Evolutionary conservation across 352 stramenopile genomes (phyloP), one percentile per base, ranked within the genome.

Genomic region (Globisporangium cystogenes): DNA sequence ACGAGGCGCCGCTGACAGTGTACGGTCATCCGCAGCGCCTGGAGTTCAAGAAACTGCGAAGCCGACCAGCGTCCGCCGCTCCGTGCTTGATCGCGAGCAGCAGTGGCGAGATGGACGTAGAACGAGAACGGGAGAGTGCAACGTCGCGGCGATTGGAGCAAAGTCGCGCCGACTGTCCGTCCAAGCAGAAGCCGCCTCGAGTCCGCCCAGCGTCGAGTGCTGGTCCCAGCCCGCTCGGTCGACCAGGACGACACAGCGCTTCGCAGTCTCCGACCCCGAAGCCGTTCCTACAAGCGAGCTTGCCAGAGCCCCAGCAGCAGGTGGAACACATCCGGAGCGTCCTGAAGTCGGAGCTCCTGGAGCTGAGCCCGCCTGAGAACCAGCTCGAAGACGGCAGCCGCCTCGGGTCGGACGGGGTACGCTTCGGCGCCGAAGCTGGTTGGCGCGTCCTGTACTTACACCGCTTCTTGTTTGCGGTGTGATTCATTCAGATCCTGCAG

Each of bases 261-360:
- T 5, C 15, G 7, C 16, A 43, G 12, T 24, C 36, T 31, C 54
- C 33, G 39, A 23, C 14, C 14, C 18, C 18, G 20, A 55, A 61
- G 24, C 40, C 31, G 15, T 55, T 61, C 16, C 24, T 50, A 11
- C 40, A 45, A 18, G 33, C 5, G 16, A 24, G 7, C n/a, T 20
- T 26, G 31, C 47, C 39, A 18, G 55, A 60, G 12, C 29, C 46
- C 11, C 53, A 52, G 10, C 52, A 78, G 37, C 44, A 68, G 26
- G 59, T 68, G 24, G 74, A 88, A 5, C 76, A 86, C 40, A 62
- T 88, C 31, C 65, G 74, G 21, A 88, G 74, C 43, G 43, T 82
- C 6, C 44, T 88, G 21, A 88, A 88, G 59, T 64, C 60, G 1
- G 51, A 76, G 16, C 52, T 86, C 15, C 57, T 88, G 55, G 61